Conservation (phyloP, 2,329 filamentous ascomycete species). For the Fusarium chlamydosporum region DNA sequence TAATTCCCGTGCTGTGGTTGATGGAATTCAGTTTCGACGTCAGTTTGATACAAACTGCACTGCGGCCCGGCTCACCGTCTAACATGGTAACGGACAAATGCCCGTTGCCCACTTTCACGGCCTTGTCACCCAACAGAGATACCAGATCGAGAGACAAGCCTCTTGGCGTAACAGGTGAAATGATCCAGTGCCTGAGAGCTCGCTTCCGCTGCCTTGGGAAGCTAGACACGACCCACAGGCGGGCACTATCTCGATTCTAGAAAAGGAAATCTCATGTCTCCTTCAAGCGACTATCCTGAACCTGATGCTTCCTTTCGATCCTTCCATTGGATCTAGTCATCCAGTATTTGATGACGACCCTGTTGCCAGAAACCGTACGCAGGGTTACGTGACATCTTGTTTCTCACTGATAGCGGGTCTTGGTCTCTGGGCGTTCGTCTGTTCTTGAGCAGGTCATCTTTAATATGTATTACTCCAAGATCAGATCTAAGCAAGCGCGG, state of each 20-base stretch:
- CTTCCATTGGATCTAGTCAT: conserved; percentile 1
- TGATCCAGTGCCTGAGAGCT: conserved; percentile 36
- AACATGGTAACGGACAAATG: conserved; percentile 35
- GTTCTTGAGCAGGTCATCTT: conserved; percentile 20
- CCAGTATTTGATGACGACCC: conserved; percentile 5
- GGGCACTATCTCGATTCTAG: conserved; percentile 38
- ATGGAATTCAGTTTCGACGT: conserved; percentile 49
- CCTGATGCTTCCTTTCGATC: conserved; percentile 37
- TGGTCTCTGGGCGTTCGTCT: conserved; percentile 10
- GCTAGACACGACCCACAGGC: conserved; percentile 22
- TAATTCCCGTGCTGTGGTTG: conserved; percentile 49
- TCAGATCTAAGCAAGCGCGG: conserved; percentile 25
- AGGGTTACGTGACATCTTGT: conserved; percentile 16
- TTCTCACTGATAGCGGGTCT: conserved; percentile 5
- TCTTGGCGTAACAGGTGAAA: conserved; percentile 49
- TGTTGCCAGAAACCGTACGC: conserved; percentile 12
- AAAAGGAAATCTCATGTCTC: conserved; percentile 28
- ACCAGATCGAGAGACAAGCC: conserved; percentile 31
- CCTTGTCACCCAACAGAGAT: conserved; percentile 8
- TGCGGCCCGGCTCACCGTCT: conserved; percentile 25
- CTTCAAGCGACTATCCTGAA: conserved; percentile 26
- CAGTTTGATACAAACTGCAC: conserved; percentile 31
- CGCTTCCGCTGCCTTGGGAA: conserved; percentile 42
- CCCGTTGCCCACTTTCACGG: not conserved
- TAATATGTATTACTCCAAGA: conserved; percentile 7